A percentile compares a stretch with the other conserved stretches of the same genome.
These are phyloP conservation scores for Serendipita vermifera DNA, from an alignment of 768 basidiomycete species.

Conservation along the genomic window DNA sequence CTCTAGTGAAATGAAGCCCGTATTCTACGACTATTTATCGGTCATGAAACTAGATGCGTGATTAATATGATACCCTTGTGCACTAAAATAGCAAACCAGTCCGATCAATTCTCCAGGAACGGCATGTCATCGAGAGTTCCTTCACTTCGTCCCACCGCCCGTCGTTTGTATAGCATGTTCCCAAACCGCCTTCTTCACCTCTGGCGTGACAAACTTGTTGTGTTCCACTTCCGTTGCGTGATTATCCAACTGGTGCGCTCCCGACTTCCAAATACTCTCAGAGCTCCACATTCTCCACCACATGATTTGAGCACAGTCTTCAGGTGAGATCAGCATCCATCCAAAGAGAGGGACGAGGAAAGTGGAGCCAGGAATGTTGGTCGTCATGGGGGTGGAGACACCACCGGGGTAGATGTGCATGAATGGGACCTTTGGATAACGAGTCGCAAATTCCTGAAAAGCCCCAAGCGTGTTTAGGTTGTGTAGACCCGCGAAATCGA, in stretches of 20 bases:
- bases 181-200: constrained; percentile 5
- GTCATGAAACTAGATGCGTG: too few species aligned
- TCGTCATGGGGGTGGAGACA: constrained; percentile 8
- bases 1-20: too few species aligned
- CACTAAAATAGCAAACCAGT: too few species aligned
- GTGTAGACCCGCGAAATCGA: not conserved
- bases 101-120: too few species aligned
- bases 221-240: not conserved
- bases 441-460: too few species aligned
- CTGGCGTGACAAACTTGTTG: not conserved
- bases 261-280: not conserved
- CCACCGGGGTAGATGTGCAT: constrained; percentile 10
- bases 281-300: constrained; percentile 7
- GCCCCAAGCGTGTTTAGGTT: not conserved
- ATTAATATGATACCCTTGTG: too few species aligned
- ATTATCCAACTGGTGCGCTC: constrained; percentile 1
- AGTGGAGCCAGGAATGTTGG: not conserved
- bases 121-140: too few species aligned
- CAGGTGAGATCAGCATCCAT: not conserved
- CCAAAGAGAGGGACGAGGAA: too few species aligned
- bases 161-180: constrained; percentile 2
- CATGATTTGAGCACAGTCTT: not conserved
- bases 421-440: constrained; percentile 12
- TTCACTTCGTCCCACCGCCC: too few species aligned
- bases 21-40: too few species aligned